Percentiles rank a stretch among this genome's conserved stretches.
phyloP scores from a whole-genome alignment of 805 yeast genomes.

The Isabelozyma heimii region DNA sequence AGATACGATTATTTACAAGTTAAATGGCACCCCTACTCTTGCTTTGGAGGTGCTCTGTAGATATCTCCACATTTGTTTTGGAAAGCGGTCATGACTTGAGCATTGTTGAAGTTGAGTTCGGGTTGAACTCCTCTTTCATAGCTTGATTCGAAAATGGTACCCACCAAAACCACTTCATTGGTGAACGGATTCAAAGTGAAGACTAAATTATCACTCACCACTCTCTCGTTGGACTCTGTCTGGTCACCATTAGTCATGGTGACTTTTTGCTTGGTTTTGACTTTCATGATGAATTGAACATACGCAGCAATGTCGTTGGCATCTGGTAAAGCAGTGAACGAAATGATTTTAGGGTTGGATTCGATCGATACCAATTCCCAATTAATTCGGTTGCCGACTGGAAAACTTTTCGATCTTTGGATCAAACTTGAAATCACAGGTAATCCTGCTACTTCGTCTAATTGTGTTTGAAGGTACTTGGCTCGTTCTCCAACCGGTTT shows the following conservation, averaged over 20 bases:
- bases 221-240: conserved; percentile 20
- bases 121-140: conserved; percentile 37
- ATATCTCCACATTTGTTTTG: conserved; percentile 37
- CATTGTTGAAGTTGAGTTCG: conserved; percentile 19
- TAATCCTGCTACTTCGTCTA: conserved; percentile 33
- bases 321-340: conserved; percentile 65
- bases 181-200: conserved; percentile 38
- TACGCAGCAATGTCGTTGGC: conserved; percentile 33
- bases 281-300: conserved; percentile 38
- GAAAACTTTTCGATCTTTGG: conserved; percentile 41
- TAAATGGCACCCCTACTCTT: background rate
- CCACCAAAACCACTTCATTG: conserved; percentile 37
- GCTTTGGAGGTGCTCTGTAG: conserved; percentile 34
- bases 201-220: conserved; percentile 36
- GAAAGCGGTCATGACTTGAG: conserved; percentile 23
- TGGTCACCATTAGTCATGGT: conserved; percentile 19
- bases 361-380: conserved; percentile 80
- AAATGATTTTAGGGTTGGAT: conserved; percentile 66
- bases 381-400: conserved; percentile 55
- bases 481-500: conserved; percentile 26
- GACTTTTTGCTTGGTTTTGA: conserved; percentile 35
- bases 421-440: conserved; percentile 29
- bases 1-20: background rate
- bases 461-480: conserved; percentile 43
- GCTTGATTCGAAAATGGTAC: conserved; percentile 38